Conservation (phyloP, 768 basidiomycete genomes). For the Kwoniella europaea region DNA sequence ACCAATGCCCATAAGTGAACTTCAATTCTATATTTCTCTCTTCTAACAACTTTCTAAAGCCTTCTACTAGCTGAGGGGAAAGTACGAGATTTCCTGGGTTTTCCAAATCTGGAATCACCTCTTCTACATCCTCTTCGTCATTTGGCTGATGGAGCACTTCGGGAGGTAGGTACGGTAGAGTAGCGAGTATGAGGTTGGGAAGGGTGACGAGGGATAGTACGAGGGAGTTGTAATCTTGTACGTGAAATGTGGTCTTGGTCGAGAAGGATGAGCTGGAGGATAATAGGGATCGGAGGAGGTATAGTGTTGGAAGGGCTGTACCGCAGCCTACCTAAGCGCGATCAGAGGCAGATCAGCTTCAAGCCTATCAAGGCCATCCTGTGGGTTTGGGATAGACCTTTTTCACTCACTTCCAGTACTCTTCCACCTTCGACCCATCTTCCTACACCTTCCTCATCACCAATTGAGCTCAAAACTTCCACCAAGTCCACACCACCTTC, state of each 20-base stretch:
- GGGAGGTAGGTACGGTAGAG: constrained; percentile 44
- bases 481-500: constrained; percentile 91
- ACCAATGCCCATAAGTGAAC: constrained; percentile 86
- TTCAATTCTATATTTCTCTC: constrained; percentile 66
- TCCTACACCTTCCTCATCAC: constrained; percentile 44
- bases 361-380: not conserved
- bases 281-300: constrained; percentile 68
- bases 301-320: constrained; percentile 81
- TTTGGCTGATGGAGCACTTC: constrained; percentile 34
- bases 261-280: constrained; percentile 21
- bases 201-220: constrained; percentile 70
- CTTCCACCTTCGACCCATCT: constrained; percentile 62
- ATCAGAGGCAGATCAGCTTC: not conserved
- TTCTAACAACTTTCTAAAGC: constrained; percentile 69
- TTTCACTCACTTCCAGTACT: constrained; percentile 71
- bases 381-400: too few relatives aligned
- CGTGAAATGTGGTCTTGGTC: constrained; percentile 66
- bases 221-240: constrained; percentile 90
- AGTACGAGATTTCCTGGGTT: constrained; percentile 69
- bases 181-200: constrained; percentile 57
- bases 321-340: constrained; percentile 81
- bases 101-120: constrained; percentile 53
- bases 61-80: constrained; percentile 67
- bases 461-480: constrained; percentile 56
- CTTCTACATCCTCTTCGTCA: constrained; percentile 47